These are phyloP conservation scores for Sclerotinia sclerotiorum DNA, from an alignment of 2,329 filamentous ascomycete species.

Conservation along the genomic window DNA sequence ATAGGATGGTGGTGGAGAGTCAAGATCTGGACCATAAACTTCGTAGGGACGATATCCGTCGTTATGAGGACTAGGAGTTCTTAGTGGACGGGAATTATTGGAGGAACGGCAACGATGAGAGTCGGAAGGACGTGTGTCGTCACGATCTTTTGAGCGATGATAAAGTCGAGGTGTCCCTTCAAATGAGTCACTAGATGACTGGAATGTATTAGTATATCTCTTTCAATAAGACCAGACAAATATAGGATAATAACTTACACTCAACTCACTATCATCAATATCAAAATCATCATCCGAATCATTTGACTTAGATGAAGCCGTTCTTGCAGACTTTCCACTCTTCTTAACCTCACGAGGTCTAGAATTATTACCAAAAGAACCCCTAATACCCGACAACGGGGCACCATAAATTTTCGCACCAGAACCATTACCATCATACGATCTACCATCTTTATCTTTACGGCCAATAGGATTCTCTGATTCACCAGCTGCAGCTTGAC, in stretches of 20 bases:
- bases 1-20: constrained; percentile 9
- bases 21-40: not conserved
- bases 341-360: not conserved
- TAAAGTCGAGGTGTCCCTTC: not conserved
- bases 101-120: not conserved
- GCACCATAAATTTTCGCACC: not conserved
- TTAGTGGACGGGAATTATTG: not conserved
- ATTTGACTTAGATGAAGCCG: too few species aligned
- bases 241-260: not conserved
- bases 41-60: not conserved
- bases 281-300: not conserved
- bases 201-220: not conserved
- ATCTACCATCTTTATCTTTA: not conserved
- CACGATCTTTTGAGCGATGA: not conserved
- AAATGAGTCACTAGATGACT: constrained; percentile 6
- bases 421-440: not conserved
- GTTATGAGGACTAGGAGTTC: not conserved
- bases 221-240: not conserved
- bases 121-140: too few species aligned
- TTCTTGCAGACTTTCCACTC: not conserved
- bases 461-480: too few species aligned
- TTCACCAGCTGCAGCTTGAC: not conserved
- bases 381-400: not conserved
- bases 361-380: not conserved
- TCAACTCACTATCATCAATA: not conserved